Base-by-base conservation (phyloP, 352 stramenopile species). In the Pythium myriotylum region DNA sequence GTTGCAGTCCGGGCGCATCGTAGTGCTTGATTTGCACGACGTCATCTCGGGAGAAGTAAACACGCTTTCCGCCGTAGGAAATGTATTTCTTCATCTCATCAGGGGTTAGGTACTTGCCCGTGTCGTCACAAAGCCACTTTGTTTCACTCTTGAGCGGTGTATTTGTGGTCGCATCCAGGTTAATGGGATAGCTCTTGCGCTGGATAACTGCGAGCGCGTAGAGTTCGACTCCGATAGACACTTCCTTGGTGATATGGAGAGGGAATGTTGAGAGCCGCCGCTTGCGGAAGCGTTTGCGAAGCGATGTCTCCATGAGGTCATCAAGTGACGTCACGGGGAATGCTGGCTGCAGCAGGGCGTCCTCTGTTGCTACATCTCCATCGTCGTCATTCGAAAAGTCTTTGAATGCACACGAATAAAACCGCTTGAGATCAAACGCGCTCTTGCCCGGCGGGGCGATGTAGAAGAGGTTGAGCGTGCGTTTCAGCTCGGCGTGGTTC, bases 51-150 rank as follows among this genome's bases (percentile, higher is more conserved):
- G 83, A 82, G 39, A 92, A 92, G 54, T 92, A 94, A 4, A 92
- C 75, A 10, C 86, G 86, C 56, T 86, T 89, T 32, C 79, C 81
- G 17, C 86, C 84, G 42, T 88, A 92, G 29, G 79, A 68, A 19
- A 91, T 79, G 47, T 87, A 94, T 35, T 75, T 79, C 58, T 89
- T 89, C 46, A 94, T 90, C 51, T 91, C 74, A 41, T 92, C 81
- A 2, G 81, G 72, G 8, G 73, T 79, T 4, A 94, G 59, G 64
- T 92, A 92, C 26, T 68, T 65, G 17, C 86, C 86, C 12, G 86
- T 94, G 57, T 92, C 77, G 60, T 94, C 78, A 49, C 86, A 94
- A 32, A 94, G 77, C 86, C 86, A 94, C 55, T 94, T 94, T 10
- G 81, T 92, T 57, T 89, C 81, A 19, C 72, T 81, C 70, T 90